phyloP scores from a whole-genome alignment of 441 rosid species.

The Dalechampia spathulata region DNA sequence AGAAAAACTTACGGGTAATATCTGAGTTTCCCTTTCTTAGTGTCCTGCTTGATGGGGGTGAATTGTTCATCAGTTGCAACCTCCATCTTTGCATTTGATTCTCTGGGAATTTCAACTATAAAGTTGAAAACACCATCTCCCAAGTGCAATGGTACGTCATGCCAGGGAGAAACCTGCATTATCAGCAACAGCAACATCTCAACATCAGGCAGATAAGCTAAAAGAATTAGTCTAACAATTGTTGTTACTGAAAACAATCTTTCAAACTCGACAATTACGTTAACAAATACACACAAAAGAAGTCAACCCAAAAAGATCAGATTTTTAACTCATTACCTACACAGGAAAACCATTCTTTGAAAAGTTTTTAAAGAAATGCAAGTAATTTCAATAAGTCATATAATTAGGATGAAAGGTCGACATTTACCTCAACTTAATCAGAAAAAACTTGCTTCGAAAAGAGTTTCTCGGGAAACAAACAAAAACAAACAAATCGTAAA shows the following conservation, averaged over 20 bases:
- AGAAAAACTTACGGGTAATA: constrained; percentile 70
- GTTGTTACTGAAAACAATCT: background rate
- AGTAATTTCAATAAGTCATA: too few relatives aligned
- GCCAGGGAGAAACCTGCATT: constrained; percentile 91
- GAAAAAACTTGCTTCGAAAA: background rate
- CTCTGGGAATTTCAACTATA: constrained; percentile 88
- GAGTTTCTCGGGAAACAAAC: background rate
- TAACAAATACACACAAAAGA: too few relatives aligned
- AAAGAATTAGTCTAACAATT: background rate
- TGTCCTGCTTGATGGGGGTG: constrained; percentile 99
- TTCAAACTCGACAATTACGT: too few relatives aligned
- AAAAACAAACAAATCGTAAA: background rate
- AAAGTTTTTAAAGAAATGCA: too few relatives aligned
- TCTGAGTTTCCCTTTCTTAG: constrained; percentile 88
- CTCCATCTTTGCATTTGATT: constrained; percentile 96
- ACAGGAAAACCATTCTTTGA: too few relatives aligned
- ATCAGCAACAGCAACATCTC: background rate
- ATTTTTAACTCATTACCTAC: too few relatives aligned
- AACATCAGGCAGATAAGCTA: background rate
- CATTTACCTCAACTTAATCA: too few relatives aligned
- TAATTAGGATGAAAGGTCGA: too few relatives aligned
- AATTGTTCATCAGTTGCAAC: constrained; percentile 83
- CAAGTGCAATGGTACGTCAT: constrained; percentile 73
- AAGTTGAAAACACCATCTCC: constrained; percentile 86
- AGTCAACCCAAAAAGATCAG: background rate